phyloP scores from a whole-genome alignment of 2,329 filamentous ascomycete species.

The Pseudocercospora pini-densiflorae region DNA sequence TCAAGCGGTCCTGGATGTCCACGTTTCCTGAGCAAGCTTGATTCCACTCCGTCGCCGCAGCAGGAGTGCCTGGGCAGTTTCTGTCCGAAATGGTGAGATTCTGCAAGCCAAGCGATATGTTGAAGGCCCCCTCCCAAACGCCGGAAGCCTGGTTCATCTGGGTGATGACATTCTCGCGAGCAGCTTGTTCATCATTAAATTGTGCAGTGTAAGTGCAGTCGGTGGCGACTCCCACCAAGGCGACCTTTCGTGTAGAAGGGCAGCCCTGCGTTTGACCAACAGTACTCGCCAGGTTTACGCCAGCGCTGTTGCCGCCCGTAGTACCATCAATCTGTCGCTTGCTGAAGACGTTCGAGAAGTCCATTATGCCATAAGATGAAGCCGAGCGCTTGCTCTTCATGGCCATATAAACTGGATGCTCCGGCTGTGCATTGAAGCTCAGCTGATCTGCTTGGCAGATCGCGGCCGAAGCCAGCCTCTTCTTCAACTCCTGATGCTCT shows the following conservation, averaged over 20 bases:
- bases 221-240: constrained; percentile 86
- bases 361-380: constrained; percentile 63
- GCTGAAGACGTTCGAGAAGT: constrained; percentile 70
- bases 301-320: constrained; percentile 74
- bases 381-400: constrained; percentile 58
- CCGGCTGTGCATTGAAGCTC: constrained; percentile 74
- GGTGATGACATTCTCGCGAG: constrained; percentile 75
- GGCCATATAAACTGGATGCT: constrained; percentile 66
- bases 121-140: constrained; percentile 89
- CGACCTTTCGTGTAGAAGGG: constrained; percentile 86
- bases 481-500: constrained; percentile 66
- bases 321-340: constrained; percentile 70
- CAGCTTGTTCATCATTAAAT: constrained; percentile 69
- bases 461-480: constrained; percentile 25
- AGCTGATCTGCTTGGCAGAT: constrained; percentile 76
- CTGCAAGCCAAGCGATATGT: constrained; percentile 87
- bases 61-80: constrained; percentile 72
- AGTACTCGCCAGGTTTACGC: constrained; percentile 74
- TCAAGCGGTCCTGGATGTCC: constrained; percentile 77
- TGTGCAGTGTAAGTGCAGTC: constrained; percentile 84
- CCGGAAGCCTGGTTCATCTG: constrained; percentile 86
- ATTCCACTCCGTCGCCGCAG: constrained; percentile 80
- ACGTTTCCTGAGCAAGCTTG: constrained; percentile 66
- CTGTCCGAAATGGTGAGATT: constrained; percentile 79
- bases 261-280: constrained; percentile 87